These are phyloP conservation scores for Aspergillus avenaceus DNA, from an alignment of 495 filamentous ascomycete species.

Conservation along the genomic window DNA sequence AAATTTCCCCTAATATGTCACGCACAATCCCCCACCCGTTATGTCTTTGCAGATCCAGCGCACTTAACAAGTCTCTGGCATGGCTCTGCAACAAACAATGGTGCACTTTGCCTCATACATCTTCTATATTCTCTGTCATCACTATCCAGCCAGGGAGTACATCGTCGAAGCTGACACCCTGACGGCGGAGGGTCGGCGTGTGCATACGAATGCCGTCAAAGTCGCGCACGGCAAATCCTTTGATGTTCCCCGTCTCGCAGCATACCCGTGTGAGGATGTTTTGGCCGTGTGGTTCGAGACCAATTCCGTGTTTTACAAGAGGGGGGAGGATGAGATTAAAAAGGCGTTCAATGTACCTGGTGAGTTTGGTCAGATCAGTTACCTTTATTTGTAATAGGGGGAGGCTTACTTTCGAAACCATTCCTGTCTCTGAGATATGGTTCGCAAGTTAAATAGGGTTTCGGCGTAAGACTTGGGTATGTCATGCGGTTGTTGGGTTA, in stretches of 20 bases:
- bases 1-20: not conserved
- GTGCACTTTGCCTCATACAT: conserved; percentile 17
- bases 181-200: conserved; percentile 9
- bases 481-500: too few species aligned
- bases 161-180: not conserved
- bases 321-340: conserved; percentile 10
- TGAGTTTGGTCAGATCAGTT: too few species aligned
- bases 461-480: too few species aligned
- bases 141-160: not conserved
- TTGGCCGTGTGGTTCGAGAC: conserved; percentile 15
- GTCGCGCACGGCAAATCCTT: conserved; percentile 16
- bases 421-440: too few species aligned
- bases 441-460: too few species aligned
- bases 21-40: not conserved
- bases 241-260: conserved; percentile 8
- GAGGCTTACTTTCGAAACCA: too few species aligned
- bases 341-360: conserved; percentile 7
- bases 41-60: not conserved
- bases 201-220: conserved; percentile 16
- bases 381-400: too few species aligned
- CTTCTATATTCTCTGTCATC: conserved; percentile 8
- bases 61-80: not conserved
- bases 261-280: conserved; percentile 14
- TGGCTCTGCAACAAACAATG: conserved; percentile 17
- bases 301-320: conserved; percentile 13